These are phyloP conservation scores for Withania somnifera DNA, from an alignment of 305 asterid species.

Conservation along the genomic window DNA sequence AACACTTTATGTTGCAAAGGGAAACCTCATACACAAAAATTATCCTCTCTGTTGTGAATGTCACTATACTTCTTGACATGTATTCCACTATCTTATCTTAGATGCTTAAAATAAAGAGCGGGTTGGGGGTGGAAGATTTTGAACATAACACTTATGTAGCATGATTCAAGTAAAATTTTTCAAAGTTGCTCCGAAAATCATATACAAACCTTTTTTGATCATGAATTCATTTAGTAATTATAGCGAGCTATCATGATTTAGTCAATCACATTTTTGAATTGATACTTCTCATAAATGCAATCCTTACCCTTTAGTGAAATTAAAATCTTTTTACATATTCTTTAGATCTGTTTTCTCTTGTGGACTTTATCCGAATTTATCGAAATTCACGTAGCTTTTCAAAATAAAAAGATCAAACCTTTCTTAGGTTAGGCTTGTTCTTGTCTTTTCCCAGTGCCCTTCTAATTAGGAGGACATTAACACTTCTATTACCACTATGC, in stretches of 20 bases:
- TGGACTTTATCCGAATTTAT: not conserved
- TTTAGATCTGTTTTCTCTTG: not conserved
- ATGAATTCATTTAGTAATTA: not conserved
- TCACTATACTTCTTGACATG: not conserved
- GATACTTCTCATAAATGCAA: not conserved
- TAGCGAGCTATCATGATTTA: not conserved
- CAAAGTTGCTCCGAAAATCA: not conserved
- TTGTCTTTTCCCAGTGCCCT: constrained; percentile 54
- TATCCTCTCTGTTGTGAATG: not conserved
- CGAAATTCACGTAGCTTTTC: not conserved
- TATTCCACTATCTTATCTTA: not conserved
- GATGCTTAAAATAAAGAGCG: not conserved
- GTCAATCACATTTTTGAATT: not conserved
- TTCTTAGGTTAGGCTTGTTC: constrained; percentile 4
- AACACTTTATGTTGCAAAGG: not conserved
- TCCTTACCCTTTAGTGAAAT: not conserved
- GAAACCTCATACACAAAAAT: not conserved
- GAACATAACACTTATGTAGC: not conserved
- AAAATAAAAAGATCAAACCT: not conserved
- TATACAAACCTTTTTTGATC: not conserved
- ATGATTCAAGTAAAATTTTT: not conserved
- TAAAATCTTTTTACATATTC: not conserved
- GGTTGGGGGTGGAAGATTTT: not conserved
- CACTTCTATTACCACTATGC: constrained; percentile 67
- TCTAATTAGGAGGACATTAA: constrained; percentile 66